A percentile compares a stretch with the other conserved stretches of the same genome.
Evolutionary conservation across 495 filamentous ascomycete species (phyloP).

Genomic region (Xylaria castorea): DNA sequence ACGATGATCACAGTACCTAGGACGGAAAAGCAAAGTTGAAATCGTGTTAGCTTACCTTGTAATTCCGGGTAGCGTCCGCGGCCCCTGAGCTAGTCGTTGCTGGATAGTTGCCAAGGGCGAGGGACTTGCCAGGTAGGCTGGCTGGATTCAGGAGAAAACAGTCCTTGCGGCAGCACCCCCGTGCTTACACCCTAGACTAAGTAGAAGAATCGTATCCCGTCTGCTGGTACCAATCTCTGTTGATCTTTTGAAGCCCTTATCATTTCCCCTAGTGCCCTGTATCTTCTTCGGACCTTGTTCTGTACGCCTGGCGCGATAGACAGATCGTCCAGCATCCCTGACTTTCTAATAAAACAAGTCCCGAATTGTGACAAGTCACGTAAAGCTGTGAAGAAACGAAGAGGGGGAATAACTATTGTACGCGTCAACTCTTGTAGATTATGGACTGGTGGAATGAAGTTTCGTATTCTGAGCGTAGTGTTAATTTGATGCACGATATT

Average conservation of each 20-base stretch:
- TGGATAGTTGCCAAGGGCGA: not conserved
- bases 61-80: constrained; percentile 7
- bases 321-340: too few relatives aligned
- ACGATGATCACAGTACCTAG: not conserved
- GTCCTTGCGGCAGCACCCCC: not conserved
- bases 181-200: not conserved
- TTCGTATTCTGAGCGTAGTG: not conserved
- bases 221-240: not conserved
- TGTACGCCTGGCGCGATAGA: too few relatives aligned
- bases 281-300: not conserved
- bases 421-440: not conserved
- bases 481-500: not conserved
- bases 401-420: not conserved
- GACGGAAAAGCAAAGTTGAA: not conserved
- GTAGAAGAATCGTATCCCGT: not conserved
- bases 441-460: not conserved
- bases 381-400: not conserved
- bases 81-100: not conserved
- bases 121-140: not conserved
- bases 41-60: not conserved
- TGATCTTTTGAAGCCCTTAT: not conserved
- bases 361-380: not conserved
- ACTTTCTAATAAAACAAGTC: too few relatives aligned
- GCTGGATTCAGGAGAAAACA: not conserved
- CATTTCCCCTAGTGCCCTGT: not conserved